These are phyloP conservation scores for Paramyrothecium sp. DNA, from an alignment of 2,329 filamentous ascomycete genomes.

Conservation along the genomic window DNA sequence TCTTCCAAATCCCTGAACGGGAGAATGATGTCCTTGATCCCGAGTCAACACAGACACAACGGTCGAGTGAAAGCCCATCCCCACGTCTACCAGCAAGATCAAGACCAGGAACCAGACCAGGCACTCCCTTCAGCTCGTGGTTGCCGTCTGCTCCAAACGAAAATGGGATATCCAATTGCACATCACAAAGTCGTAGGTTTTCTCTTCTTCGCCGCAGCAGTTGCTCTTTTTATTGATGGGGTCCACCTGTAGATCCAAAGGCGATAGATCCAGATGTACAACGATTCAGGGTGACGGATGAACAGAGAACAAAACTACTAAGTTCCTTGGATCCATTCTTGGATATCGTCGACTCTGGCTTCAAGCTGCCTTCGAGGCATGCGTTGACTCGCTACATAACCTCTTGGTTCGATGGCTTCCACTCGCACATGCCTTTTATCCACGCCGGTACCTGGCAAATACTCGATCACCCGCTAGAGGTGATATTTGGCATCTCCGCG, in stretches of 20 bases:
- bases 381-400: slow-evolving; percentile 32
- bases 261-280: slow-evolving; percentile 14
- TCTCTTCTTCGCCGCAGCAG: neutral
- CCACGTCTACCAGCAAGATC: too few species aligned
- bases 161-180: slow-evolving; percentile 19
- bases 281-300: slow-evolving; percentile 28
- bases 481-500: slow-evolving; percentile 28
- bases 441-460: slow-evolving; percentile 31
- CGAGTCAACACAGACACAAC: slow-evolving; percentile 1
- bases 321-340: slow-evolving; percentile 22
- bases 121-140: slow-evolving; percentile 36
- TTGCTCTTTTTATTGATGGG: neutral
- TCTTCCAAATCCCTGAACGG: slow-evolving; percentile 23
- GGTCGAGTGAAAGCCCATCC: too few species aligned
- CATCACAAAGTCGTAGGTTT: slow-evolving; percentile 6
- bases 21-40: slow-evolving; percentile 14
- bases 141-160: slow-evolving; percentile 31
- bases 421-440: slow-evolving; percentile 36
- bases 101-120: too few species aligned
- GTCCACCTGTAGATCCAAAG: slow-evolving; percentile 10
- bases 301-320: slow-evolving; percentile 25
- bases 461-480: slow-evolving; percentile 25
- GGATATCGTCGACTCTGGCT: slow-evolving; percentile 23
- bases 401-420: slow-evolving; percentile 34
- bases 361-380: slow-evolving; percentile 32